These are phyloP conservation scores for Claviceps digitariae DNA, from an alignment of 2,329 filamentous ascomycete species.

Conservation along the genomic window DNA sequence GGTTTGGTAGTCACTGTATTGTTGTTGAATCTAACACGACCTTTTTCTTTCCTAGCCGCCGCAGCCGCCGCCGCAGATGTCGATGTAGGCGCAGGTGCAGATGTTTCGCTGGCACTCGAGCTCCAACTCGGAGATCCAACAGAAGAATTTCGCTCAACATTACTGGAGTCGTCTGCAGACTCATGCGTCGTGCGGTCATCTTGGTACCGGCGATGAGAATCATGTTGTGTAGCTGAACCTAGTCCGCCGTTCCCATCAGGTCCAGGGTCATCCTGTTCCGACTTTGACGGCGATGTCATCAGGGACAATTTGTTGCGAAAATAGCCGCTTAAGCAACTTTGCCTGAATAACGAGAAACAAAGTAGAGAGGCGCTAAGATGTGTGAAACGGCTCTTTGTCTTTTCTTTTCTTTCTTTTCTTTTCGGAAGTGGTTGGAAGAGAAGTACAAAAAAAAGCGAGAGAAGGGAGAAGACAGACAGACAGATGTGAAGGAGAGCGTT, in stretches of 20 bases:
- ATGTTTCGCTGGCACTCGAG: neutral
- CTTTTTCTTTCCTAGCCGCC: conserved; percentile 28
- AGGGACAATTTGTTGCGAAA: neutral
- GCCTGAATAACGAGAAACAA: neutral
- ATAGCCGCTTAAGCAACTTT: neutral
- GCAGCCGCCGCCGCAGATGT: conserved; percentile 1
- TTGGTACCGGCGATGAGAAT: neutral
- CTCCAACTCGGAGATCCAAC: neutral
- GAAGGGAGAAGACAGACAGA: neutral
- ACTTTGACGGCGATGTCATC: conserved; percentile 5
- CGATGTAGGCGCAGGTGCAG: neutral
- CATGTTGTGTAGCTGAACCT: neutral
- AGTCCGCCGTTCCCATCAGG: neutral
- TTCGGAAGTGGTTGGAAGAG: neutral
- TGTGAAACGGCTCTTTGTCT: neutral
- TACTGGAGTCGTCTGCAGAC: neutral
- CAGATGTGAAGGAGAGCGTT: neutral
- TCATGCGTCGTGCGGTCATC: neutral
- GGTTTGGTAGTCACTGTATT: conserved; percentile 22
- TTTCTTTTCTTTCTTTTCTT: no score
- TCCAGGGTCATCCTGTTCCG: conserved; percentile 1
- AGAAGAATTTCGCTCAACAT: neutral
- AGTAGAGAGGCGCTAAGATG: neutral
- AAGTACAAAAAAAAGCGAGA: neutral
- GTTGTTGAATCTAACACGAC: conserved; percentile 35